Percentiles rank a stretch among this genome's conserved stretches.
Conservation (phyloP, 2,329 filamentous ascomycete genomes). For the Fusarium sp. region DNA sequence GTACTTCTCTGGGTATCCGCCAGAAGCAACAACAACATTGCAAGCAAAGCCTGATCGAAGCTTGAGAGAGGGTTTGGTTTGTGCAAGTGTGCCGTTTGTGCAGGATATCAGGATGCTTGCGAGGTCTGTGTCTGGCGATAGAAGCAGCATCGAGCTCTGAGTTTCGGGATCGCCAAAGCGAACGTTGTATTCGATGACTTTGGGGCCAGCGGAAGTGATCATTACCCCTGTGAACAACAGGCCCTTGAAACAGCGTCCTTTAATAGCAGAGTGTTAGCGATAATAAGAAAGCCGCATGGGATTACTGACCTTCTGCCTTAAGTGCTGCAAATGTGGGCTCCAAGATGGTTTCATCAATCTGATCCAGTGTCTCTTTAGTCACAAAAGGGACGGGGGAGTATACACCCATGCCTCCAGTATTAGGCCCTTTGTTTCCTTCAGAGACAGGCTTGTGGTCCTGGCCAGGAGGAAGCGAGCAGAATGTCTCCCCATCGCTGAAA, state of each 20-base stretch:
- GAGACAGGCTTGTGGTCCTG: constrained; percentile 79
- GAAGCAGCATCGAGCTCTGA: constrained; percentile 80
- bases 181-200: constrained; percentile 89
- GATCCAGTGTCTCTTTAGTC: constrained; percentile 61
- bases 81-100: constrained; percentile 75
- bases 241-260: constrained; percentile 66
- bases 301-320: constrained; percentile 60
- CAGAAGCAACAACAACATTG: constrained; percentile 86
- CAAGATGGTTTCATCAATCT: constrained; percentile 69
- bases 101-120: constrained; percentile 87
- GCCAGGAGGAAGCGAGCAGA: constrained; percentile 73
- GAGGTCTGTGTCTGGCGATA: constrained; percentile 80
- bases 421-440: constrained; percentile 75
- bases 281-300: too few relatives aligned
- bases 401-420: constrained; percentile 81
- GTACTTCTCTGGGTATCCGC: constrained; percentile 85
- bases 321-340: constrained; percentile 73
- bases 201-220: constrained; percentile 80
- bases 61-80: constrained; percentile 69
- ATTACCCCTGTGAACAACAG: constrained; percentile 85
- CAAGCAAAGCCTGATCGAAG: constrained; percentile 75
- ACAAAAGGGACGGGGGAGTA: constrained; percentile 73
- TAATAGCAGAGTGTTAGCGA: background rate
- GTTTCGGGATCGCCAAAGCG: constrained; percentile 90
- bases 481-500: constrained; percentile 74